Base-by-base conservation (phyloP, 2,329 filamentous ascomycete genomes). In the Podosphaera aphanis region DNA sequence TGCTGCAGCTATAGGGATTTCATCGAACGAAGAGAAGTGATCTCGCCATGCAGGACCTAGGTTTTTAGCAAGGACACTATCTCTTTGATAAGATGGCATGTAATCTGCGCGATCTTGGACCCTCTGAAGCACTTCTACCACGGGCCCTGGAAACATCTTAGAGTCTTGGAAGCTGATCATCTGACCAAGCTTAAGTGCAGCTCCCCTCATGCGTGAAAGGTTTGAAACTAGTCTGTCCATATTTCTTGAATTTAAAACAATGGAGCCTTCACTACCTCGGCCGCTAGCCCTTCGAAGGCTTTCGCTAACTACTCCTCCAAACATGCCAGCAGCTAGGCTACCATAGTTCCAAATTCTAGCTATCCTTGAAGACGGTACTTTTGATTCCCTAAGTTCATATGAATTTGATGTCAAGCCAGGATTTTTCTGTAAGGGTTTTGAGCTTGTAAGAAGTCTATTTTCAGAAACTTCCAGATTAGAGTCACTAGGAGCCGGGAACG, bases 101-200 rank as follows among this genome's bases (percentile, higher is more conserved):
- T 95, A 98, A 61, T 98, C 88, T 35, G 90, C 90, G 47, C 83
- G 79, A 60, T 98, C 90, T 60, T 98, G 90, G 0, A 98, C 90
- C 5, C 92, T 77, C 59, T 93, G 85, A 11, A 98, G 66, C 1
- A 98, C 84, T 56, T 88, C 74, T 52, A 92, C 83, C 43, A 98
- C 85, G 1, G 83, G 74, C 0, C 73, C 74, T 0, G 90, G 90
- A 8, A 98, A 72, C 76, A 94, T 85, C 62, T 93, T 95, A 33
- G 83, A 77, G 63, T 98, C 90, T 66, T 98, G 90, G 58, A 98
- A 90, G 60, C 85, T 94, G 69, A 98, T 80, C 81, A 95, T 90
- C 65, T 98, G 90, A 0, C 90, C 92, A 21, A 98, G 64, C 64
- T 98, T 98, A 37, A 98, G 67, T n/a, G 90, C 90, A 5, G 90